Evolutionary conservation across 2,329 filamentous ascomycete genomes (phyloP).

Genomic region (Akanthomyces dipterigenus): DNA sequence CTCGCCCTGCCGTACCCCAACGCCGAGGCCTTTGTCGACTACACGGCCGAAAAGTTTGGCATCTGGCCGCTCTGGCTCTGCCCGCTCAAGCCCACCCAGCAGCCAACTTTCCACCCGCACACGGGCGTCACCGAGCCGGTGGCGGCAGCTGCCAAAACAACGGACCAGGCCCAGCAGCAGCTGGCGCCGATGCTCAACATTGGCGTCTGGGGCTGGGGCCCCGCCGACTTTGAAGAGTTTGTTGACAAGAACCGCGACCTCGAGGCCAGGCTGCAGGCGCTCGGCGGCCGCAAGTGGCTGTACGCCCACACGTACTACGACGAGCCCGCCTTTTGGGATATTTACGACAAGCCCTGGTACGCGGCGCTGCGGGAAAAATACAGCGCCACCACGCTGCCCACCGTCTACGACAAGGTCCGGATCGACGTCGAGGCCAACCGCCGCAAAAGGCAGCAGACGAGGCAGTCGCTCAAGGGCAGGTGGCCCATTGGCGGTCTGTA

Average conservation of each 20-base stretch:
- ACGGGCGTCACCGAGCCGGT: slow-evolving; percentile 29
- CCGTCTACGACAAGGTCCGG: slow-evolving; percentile 64
- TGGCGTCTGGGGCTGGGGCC: slow-evolving; percentile 76
- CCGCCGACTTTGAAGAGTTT: slow-evolving; percentile 50
- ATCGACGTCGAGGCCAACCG: slow-evolving; percentile 43
- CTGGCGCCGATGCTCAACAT: slow-evolving; percentile 49
- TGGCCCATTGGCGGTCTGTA: slow-evolving; percentile 54
- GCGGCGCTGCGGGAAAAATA: slow-evolving; percentile 57
- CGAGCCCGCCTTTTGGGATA: slow-evolving; percentile 61
- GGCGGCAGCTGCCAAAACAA: slow-evolving; percentile 7
- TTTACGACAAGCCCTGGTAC: slow-evolving; percentile 56
- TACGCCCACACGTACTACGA: slow-evolving; percentile 82
- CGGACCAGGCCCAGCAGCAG: slow-evolving; percentile 9
- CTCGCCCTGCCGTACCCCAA: slow-evolving; percentile 50
- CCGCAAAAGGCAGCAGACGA: slow-evolving; percentile 30
- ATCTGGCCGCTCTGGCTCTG: slow-evolving; percentile 59
- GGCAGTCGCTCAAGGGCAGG: slow-evolving; percentile 37
- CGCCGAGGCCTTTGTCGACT: slow-evolving; percentile 48
- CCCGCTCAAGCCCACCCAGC: slow-evolving; percentile 41
- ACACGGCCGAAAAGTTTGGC: slow-evolving; percentile 40
- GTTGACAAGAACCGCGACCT: slow-evolving; percentile 62
- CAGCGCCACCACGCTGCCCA: slow-evolving; percentile 53
- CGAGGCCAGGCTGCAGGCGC: slow-evolving; percentile 59
- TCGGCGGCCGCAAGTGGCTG: slow-evolving; percentile 78
- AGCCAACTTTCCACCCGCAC: slow-evolving; percentile 51